phyloP scores from a whole-genome alignment of 106 monocot genomes.

The Platanthera guangdongensis region DNA sequence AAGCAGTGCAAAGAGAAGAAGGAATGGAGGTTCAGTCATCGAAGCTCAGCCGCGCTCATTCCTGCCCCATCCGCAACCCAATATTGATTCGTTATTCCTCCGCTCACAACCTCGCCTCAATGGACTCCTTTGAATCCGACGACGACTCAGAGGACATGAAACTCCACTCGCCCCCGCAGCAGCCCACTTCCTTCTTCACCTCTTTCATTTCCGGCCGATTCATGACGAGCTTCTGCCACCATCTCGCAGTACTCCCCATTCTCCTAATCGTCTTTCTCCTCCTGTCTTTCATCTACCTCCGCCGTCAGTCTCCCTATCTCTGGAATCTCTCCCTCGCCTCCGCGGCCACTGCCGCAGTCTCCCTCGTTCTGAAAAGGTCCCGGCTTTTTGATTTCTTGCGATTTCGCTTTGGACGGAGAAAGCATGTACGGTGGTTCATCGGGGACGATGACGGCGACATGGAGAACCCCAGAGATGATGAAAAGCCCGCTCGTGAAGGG shows the following conservation, averaged over 20 bases:
- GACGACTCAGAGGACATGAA: no score
- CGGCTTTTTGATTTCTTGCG: not conserved
- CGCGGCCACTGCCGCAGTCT: not conserved
- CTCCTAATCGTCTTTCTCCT: not conserved
- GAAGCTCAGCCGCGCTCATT: no score
- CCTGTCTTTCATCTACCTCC: conserved; percentile 9
- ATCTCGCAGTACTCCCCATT: not conserved
- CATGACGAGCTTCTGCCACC: no score
- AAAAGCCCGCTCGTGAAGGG: not conserved
- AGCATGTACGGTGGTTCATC: conserved; percentile 50
- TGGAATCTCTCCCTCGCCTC: conserved; percentile 14
- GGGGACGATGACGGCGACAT: conserved; percentile 13
- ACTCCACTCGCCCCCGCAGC: no score
- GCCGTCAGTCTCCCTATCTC: not conserved
- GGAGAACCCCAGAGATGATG: not conserved
- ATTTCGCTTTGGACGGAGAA: not conserved
- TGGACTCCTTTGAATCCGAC: no score
- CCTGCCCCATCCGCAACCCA: no score
- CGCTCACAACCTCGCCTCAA: no score
- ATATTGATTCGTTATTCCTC: no score
- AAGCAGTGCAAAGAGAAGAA: no score
- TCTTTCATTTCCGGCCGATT: no score
- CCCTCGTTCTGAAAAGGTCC: not conserved
- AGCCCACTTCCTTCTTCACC: no score
- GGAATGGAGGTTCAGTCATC: no score